Base-by-base conservation (phyloP, 2,329 filamentous ascomycete species). In the Beauveria scarabaeidicola region DNA sequence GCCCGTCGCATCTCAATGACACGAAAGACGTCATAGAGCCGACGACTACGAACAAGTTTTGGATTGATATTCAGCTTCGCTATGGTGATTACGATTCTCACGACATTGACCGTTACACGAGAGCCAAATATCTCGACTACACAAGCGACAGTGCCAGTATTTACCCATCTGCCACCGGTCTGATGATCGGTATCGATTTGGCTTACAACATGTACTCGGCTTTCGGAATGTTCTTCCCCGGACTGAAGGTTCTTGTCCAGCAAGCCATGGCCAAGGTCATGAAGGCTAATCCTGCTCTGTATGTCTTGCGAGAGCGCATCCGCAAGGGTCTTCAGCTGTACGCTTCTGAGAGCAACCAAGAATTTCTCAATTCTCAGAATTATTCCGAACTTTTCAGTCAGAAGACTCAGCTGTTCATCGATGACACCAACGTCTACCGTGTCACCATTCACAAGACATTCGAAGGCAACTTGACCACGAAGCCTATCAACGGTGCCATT, bases 391-490 rank as follows among this genome's bases (percentile, higher is more conserved):
- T 99, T 40, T 99, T 99, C 81, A 99, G 93, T 80, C 96, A 97
- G 74, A 93, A 97, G 77, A 96, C 95, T 32, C 94, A 99, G 77
- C 81, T 99, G 52, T 99, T 99, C 78, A 97, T 99, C 64, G 94
- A 99, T 68, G 94, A 99, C 71, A 99, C 94, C 62, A 99, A 99
- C 69, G 95, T 99, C 55, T 99, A 99, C 72, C 92, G 94, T 78
- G 94, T 99, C 63, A 99, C 94, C 0, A 99, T 99, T 64, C 94
- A 99, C 81, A 99, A 99, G 84, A 99, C 94, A 0, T 99, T 99
- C 64, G 94, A 99, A 74, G 94, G 94, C 68, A 99, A 99, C 72
- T 80, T 99, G 83, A 99, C 94, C 0, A 99, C 94, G 1, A 99
- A 99, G 76, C 94, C 94, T 3, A 99, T 99, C 81, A 99, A 99